Base-by-base conservation (phyloP, 768 basidiomycete species). In the Pulveroboletus sp. region DNA sequence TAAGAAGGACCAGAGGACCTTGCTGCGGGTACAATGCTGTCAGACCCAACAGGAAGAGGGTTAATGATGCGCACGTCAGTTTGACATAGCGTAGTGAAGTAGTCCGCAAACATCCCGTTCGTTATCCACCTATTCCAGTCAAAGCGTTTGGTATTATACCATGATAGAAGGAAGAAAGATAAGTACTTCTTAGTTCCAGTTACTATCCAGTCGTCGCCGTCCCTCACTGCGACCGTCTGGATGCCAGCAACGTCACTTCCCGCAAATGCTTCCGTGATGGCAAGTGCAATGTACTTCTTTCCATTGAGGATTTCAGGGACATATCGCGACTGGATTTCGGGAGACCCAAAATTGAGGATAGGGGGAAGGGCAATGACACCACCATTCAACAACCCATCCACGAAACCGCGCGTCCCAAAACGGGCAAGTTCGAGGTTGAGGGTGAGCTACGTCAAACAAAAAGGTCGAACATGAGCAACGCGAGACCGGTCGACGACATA, bases 241-340 rank as follows among this genome's bases (percentile, higher is more conserved):
- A 94, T 60, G 3, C 93, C 92, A 43, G 80, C 69, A 3, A 93
- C 90, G 57, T 93, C 89, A 57, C 86, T 89, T 15, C 89, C 89
- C 3, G 93, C 94, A 57, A 94, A 95, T 0, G 94, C 91, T 70
- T 98, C 95, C 40, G 84, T 86, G 61, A 98, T 91, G 8, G 95
- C 95, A 31, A 98, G 74, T 8, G 85, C 86, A 55, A 96, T 85
- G 58, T 82, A 90, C 68, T 93, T 91, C 68, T 85, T 88, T 8
- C 88, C 90, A 3, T 76, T 70, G 12, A 89, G 73, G 9, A 91
- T 79, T 31, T 87, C 85, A 1, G 86, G 80, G 14, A 94, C 76
- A 45, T 94, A 78, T 59, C 79, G 75, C 8, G 76, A 73, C 61
- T 83, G 78, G 8, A 95, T 69, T 55, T 86, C 86, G 2, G 83